phyloP scores from a whole-genome alignment of 768 basidiomycete genomes.

The Pisolithus sp. region DNA sequence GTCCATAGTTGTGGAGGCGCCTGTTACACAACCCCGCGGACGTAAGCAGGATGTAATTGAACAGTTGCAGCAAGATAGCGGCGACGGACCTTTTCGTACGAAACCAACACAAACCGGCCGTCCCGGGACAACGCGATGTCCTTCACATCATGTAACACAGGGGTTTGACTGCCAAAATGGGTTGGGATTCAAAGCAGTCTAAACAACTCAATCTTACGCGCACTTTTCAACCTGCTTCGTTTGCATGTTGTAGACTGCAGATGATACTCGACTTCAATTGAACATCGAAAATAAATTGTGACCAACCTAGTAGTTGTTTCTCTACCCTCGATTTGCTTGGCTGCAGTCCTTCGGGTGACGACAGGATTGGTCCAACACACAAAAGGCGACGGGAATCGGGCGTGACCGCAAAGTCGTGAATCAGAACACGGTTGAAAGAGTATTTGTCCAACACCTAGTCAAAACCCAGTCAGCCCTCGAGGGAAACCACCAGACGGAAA shows the following conservation, averaged over 20 bases:
- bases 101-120: slow-evolving; percentile 58
- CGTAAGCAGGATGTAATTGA: not conserved
- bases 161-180: slow-evolving; percentile 50
- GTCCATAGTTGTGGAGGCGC: slow-evolving; percentile 67
- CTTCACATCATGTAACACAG: slow-evolving; percentile 66
- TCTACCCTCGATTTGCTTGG: slow-evolving; percentile 66
- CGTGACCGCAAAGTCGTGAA: slow-evolving; percentile 68
- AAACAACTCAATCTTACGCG: slow-evolving; percentile 7
- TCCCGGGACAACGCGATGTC: slow-evolving; percentile 60
- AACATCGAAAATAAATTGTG: not conserved
- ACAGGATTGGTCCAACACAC: slow-evolving; percentile 61
- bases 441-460: slow-evolving; percentile 49
- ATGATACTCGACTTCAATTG: not conserved
- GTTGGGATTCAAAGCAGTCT: not conserved
- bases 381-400: slow-evolving; percentile 59
- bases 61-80: not conserved
- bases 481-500: not conserved
- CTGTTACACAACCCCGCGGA: slow-evolving; percentile 22
- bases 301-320: slow-evolving; percentile 59
- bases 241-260: slow-evolving; percentile 59
- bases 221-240: slow-evolving; percentile 65
- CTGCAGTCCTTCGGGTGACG: slow-evolving; percentile 54
- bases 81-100: slow-evolving; percentile 62
- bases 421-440: slow-evolving; percentile 52
- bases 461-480: not conserved